Percentiles rank a stretch among this genome's conserved stretches.
phyloP scores from a whole-genome alignment of 2,329 filamentous ascomycete genomes.

The Diaporthe citriasiana region DNA sequence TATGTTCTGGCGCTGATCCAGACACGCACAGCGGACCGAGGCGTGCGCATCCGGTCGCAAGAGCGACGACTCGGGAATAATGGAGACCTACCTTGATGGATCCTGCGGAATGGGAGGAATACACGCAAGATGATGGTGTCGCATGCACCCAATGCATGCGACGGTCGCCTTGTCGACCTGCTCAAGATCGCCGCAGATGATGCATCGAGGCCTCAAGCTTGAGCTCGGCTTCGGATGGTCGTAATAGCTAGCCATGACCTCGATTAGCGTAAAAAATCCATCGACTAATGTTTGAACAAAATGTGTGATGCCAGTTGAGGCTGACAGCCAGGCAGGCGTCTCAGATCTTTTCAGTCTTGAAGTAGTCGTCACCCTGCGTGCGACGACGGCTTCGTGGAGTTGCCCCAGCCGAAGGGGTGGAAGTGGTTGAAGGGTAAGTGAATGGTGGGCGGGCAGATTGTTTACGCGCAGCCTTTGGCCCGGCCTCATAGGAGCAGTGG shows the following conservation, averaged over 20 bases:
- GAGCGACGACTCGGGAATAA: neutral
- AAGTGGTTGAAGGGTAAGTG: neutral
- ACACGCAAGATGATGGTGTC: constrained; percentile 47
- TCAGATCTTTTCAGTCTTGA: constrained; percentile 84
- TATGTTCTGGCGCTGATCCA: constrained; percentile 4
- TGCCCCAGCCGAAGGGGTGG: constrained; percentile 40
- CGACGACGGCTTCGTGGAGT: constrained; percentile 63
- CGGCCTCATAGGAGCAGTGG: constrained; percentile 59
- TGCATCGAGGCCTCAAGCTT: constrained; percentile 22
- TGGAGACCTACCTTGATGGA: constrained; percentile 37
- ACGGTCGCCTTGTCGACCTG: constrained; percentile 45
- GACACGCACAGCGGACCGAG: neutral
- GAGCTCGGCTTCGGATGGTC: constrained; percentile 11
- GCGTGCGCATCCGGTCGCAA: neutral
- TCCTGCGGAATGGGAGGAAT: constrained; percentile 44
- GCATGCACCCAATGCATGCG: constrained; percentile 44
- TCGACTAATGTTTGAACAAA: constrained; percentile 43
- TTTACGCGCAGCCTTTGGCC: constrained; percentile 74
- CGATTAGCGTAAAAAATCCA: constrained; percentile 35
- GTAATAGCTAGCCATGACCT: constrained; percentile 33
- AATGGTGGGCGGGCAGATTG: constrained; percentile 48
- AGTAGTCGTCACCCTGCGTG: constrained; percentile 64
- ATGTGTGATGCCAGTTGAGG: neutral
- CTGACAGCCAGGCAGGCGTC: constrained; percentile 51
- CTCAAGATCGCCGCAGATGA: constrained; percentile 38